Conservation (phyloP, 148 eudicot genomes). For the Spergularia marina region DNA sequence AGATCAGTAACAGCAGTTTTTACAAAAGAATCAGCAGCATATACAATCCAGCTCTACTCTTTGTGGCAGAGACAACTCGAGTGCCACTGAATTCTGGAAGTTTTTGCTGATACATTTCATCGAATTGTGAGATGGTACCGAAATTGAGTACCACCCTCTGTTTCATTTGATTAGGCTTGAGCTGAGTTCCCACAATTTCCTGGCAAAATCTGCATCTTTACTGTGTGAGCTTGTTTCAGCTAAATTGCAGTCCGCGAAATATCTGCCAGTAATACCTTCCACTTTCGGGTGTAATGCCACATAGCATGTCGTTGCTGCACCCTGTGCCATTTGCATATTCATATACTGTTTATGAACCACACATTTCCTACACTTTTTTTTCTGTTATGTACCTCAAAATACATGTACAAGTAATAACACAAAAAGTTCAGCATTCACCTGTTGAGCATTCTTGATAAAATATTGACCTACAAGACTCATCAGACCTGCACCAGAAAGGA, state of each 20-base stretch:
- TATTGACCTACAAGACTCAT: slow-evolving; percentile 39
- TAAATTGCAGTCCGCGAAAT: slow-evolving; percentile 50
- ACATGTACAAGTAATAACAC: not conserved
- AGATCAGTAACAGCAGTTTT: not conserved
- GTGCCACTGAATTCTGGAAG: not conserved
- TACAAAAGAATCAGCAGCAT: not conserved
- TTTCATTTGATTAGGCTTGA: slow-evolving; percentile 29
- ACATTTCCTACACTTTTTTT: not conserved
- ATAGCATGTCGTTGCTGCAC: slow-evolving; percentile 79
- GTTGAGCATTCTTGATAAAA: slow-evolving; percentile 54
- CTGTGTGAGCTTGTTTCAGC: slow-evolving; percentile 42
- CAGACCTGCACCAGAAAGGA: slow-evolving; percentile 42
- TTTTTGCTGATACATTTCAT: too few relatives aligned
- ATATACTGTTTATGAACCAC: not conserved
- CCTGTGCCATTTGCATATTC: slow-evolving; percentile 31
- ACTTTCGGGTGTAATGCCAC: slow-evolving; percentile 63
- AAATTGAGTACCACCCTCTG: too few relatives aligned
- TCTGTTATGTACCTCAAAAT: not conserved
- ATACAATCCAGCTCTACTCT: not conserved
- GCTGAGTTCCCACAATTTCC: slow-evolving; percentile 60
- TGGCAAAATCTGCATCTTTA: slow-evolving; percentile 48
- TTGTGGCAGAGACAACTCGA: not conserved
- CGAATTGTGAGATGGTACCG: too few relatives aligned
- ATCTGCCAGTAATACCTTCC: slow-evolving; percentile 52
- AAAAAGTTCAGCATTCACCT: slow-evolving; percentile 30